phyloP scores from a whole-genome alignment of 768 basidiomycete genomes.

The Mycena galericulata region DNA sequence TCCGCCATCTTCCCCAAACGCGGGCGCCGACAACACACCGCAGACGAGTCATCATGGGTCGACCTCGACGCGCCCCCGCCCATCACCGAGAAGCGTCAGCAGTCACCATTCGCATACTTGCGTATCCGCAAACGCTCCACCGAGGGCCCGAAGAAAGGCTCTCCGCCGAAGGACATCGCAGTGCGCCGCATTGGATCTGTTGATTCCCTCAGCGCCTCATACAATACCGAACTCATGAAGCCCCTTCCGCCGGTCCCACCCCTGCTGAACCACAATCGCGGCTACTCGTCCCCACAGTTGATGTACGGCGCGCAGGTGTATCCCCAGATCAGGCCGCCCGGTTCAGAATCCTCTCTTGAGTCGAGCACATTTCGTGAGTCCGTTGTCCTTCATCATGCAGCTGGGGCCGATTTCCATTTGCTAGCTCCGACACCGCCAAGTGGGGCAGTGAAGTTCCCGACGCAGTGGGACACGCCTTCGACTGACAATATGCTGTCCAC shows the following conservation, averaged over 20 bases:
- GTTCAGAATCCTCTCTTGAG: slow-evolving; percentile 2
- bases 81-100: slow-evolving; percentile 19
- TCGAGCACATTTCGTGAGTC: slow-evolving; percentile 2
- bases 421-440: slow-evolving; percentile 14
- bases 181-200: slow-evolving; percentile 12
- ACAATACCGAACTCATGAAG: not conserved
- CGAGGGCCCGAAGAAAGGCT: slow-evolving; percentile 8
- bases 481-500: not conserved
- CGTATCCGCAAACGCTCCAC: slow-evolving; percentile 33
- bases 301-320: slow-evolving; percentile 26
- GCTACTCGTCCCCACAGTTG: slow-evolving; percentile 25
- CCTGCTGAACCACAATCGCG: slow-evolving; percentile 21
- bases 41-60: slow-evolving; percentile 27
- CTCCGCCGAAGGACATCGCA: not conserved
- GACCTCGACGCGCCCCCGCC: slow-evolving; percentile 29
- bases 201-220: slow-evolving; percentile 5
- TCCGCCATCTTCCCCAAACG: slow-evolving; percentile 28
- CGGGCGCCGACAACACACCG: slow-evolving; percentile 16
- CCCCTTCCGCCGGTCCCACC: slow-evolving; percentile 29
- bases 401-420: not conserved
- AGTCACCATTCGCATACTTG: slow-evolving; percentile 30
- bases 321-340: slow-evolving; percentile 8
- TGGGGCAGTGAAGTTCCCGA: not conserved
- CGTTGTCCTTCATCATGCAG: no score
- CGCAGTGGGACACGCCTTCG: slow-evolving; percentile 1